phyloP scores from a whole-genome alignment of 306 rosid genomes.

The Geum urbanum region DNA sequence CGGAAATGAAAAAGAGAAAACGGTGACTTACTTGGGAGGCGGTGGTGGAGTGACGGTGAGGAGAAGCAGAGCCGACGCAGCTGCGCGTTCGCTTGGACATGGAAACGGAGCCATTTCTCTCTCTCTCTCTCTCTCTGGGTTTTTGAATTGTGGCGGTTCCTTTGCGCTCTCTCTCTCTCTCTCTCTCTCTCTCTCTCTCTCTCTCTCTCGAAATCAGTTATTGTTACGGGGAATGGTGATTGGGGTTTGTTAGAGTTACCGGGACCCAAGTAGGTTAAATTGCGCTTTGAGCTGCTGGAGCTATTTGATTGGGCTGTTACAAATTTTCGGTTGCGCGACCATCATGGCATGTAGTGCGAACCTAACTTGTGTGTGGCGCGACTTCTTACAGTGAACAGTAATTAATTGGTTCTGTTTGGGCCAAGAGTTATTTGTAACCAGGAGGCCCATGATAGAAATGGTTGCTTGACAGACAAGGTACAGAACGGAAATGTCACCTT shows the following conservation, averaged over 20 bases:
- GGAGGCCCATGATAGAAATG: neutral
- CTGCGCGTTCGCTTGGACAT: conserved; percentile 48
- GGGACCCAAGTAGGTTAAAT: neutral
- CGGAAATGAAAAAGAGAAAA: neutral
- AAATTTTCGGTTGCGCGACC: neutral
- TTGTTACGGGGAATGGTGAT: neutral
- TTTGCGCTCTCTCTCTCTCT: conserved; percentile 18
- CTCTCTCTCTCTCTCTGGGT: conserved; percentile 17
- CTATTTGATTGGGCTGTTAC: conserved; percentile 11
- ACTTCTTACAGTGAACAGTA: neutral
- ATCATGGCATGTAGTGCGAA: neutral
- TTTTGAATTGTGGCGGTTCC: conserved; percentile 55
- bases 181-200: neutral
- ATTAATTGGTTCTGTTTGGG: neutral
- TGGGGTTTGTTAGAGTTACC: neutral
- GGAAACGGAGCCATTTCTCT: conserved; percentile 50
- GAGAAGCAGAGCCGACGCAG: conserved; percentile 78
- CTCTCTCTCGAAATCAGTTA: neutral
- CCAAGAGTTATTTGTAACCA: neutral
- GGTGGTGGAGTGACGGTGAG: conserved; percentile 33
- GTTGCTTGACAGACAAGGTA: neutral
- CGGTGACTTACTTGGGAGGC: conserved; percentile 31
- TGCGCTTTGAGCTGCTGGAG: neutral
- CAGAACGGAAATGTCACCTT: neutral
- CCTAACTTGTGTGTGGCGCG: neutral